Conservation (phyloP, 2,329 filamentous ascomycete species). For the Paracoccidioides brasiliensis region DNA sequence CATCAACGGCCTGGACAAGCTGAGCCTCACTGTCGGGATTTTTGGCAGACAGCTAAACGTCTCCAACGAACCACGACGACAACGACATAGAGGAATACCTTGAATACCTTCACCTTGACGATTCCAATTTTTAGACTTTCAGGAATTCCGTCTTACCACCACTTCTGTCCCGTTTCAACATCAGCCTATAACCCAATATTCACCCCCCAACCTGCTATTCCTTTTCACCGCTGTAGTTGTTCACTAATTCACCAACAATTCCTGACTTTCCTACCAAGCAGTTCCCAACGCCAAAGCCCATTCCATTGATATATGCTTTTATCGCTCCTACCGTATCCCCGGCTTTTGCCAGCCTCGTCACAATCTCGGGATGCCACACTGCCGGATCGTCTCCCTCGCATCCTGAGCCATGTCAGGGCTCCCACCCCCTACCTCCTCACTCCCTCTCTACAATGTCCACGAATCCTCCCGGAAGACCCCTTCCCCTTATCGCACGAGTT, state of each 20-base stretch:
- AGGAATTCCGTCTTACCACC: no score
- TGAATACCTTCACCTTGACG: no score
- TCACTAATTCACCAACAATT: not conserved
- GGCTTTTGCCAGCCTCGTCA: conserved; percentile 1
- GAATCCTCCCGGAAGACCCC: conserved; percentile 11
- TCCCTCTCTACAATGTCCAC: conserved; percentile 44
- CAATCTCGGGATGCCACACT: conserved; percentile 7
- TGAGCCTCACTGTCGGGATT: not conserved
- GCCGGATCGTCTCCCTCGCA: conserved; percentile 2
- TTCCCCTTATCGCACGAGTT: conserved; percentile 6
- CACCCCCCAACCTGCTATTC: not conserved
- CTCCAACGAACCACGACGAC: not conserved
- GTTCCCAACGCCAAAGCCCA: not conserved
- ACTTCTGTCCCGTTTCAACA: no score
- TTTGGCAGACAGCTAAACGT: not conserved
- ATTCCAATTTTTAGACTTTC: no score
- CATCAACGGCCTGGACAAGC: no score
- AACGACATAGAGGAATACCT: not conserved
- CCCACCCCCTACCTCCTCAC: conserved; percentile 37
- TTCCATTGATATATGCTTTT: conserved; percentile 3
- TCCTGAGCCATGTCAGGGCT: conserved; percentile 51
- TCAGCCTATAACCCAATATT: not conserved
- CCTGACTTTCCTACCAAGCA: not conserved
- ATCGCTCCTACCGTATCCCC: not conserved
- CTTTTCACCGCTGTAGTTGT: not conserved